phyloP scores from a whole-genome alignment of 2,329 filamentous ascomycete genomes.

The Arthrobotrys iridis region DNA sequence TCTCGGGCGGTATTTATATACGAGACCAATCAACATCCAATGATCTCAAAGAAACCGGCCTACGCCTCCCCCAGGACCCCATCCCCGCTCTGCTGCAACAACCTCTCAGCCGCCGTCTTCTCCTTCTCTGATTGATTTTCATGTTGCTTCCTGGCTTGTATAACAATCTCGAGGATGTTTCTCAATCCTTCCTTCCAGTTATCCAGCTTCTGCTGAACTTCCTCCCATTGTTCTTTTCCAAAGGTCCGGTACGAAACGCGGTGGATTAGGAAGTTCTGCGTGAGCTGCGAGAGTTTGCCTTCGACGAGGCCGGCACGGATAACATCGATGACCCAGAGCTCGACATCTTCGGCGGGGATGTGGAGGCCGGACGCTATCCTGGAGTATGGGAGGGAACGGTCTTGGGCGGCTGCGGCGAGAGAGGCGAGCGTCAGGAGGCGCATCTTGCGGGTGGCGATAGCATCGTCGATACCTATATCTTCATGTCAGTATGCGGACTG shows the following conservation, averaged over 20 bases:
- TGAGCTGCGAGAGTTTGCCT: slow-evolving; percentile 93
- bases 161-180: slow-evolving; percentile 79
- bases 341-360: slow-evolving; percentile 83
- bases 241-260: slow-evolving; percentile 96
- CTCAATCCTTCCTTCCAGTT: slow-evolving; percentile 87
- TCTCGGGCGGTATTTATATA: too few relatives aligned
- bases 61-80: slow-evolving; percentile 44
- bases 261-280: slow-evolving; percentile 93
- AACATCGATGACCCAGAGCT: slow-evolving; percentile 98
- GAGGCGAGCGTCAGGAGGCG: slow-evolving; percentile 92
- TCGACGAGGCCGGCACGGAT: slow-evolving; percentile 95
- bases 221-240: slow-evolving; percentile 96
- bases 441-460: slow-evolving; percentile 90
- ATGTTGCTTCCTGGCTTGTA: slow-evolving; percentile 78
- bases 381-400: slow-evolving; percentile 86
- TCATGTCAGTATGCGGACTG: background rate
- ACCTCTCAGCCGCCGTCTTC: slow-evolving; percentile 75
- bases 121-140: slow-evolving; percentile 81
- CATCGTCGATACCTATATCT: slow-evolving; percentile 66
- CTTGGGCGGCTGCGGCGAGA: slow-evolving; percentile 82
- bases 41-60: background rate
- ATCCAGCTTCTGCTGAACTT: slow-evolving; percentile 88
- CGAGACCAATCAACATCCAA: background rate
- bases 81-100: slow-evolving; percentile 65
- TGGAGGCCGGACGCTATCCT: slow-evolving; percentile 85